Conservation (phyloP, 495 filamentous ascomycete species). For the Durotheca rogersii region DNA sequence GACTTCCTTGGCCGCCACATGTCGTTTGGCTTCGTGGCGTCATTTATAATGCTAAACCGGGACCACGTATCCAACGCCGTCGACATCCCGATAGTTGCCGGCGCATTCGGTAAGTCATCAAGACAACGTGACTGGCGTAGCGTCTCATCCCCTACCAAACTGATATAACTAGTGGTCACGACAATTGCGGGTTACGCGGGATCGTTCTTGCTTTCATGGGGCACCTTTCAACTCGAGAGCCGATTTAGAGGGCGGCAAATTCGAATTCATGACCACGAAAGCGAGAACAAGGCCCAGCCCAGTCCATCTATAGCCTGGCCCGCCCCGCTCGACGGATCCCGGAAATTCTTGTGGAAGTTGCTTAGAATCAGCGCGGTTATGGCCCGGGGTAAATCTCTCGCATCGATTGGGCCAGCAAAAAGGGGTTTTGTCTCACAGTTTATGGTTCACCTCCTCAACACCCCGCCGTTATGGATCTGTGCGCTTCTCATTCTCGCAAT, state of each 20-base stretch:
- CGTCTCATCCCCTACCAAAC: slow-evolving; percentile 1
- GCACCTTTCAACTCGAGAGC: slow-evolving; percentile 26
- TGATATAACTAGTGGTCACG: slow-evolving; percentile 19
- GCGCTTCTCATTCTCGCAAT: slow-evolving; percentile 20
- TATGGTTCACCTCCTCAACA: slow-evolving; percentile 29
- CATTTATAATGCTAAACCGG: slow-evolving; percentile 47
- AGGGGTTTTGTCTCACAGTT: slow-evolving; percentile 1
- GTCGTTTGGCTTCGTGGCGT: slow-evolving; percentile 50
- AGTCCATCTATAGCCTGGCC: slow-evolving; percentile 33
- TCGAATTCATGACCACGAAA: slow-evolving; percentile 22
- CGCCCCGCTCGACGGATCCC: slow-evolving; percentile 11
- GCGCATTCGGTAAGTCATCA: slow-evolving; percentile 40
- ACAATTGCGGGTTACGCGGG: slow-evolving; percentile 21
- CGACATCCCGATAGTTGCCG: slow-evolving; percentile 39
- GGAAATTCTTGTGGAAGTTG: slow-evolving; percentile 12
- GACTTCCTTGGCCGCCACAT: slow-evolving; percentile 51
- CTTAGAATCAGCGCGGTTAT: slow-evolving; percentile 23
- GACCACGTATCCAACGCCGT: slow-evolving; percentile 34
- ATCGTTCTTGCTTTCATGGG: slow-evolving; percentile 17
- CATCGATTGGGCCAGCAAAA: neutral
- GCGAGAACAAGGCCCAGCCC: slow-evolving; percentile 25
- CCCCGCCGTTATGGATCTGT: slow-evolving; percentile 29
- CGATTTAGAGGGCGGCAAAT: slow-evolving; percentile 17
- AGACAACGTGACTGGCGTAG: neutral
- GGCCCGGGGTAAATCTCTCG: slow-evolving; percentile 4